Evolutionary conservation across 208 protist species (phyloP).

Genomic region (Trichomonas tenax): DNA sequence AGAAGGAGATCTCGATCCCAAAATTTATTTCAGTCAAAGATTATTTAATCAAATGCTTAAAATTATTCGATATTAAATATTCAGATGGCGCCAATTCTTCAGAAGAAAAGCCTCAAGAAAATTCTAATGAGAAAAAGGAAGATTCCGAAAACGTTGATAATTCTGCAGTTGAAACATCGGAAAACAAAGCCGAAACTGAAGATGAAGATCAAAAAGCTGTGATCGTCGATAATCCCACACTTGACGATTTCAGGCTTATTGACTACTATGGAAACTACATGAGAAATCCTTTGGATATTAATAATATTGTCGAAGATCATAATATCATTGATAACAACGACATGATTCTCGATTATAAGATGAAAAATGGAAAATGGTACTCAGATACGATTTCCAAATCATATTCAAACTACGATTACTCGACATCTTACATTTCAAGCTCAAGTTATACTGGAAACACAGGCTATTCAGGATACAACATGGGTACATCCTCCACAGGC

Average conservation of each 20-base stretch:
- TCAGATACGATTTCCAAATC: background rate
- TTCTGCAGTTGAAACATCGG: no score
- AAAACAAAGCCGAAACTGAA: no score
- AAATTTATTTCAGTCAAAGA: background rate
- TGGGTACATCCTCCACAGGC: background rate
- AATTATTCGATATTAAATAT: background rate
- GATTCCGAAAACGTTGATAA: no score
- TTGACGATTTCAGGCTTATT: background rate
- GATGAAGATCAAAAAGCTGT: no score
- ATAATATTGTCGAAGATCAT: background rate
- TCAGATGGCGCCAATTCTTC: background rate
- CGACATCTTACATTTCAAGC: no score
- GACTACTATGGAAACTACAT: background rate
- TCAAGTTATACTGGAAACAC: background rate
- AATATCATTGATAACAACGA: background rate
- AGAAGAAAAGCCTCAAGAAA: no score
- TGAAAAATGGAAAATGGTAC: background rate
- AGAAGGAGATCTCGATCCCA: background rate
- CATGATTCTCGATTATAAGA: background rate
- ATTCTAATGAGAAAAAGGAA: no score
- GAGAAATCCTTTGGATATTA: background rate
- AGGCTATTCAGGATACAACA: no score
- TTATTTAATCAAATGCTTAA: background rate
- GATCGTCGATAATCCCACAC: background rate
- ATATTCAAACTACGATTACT: no score